Conservation (phyloP, 225 moss, liverwort and hornwort species). For the Polytrichum commune region DNA sequence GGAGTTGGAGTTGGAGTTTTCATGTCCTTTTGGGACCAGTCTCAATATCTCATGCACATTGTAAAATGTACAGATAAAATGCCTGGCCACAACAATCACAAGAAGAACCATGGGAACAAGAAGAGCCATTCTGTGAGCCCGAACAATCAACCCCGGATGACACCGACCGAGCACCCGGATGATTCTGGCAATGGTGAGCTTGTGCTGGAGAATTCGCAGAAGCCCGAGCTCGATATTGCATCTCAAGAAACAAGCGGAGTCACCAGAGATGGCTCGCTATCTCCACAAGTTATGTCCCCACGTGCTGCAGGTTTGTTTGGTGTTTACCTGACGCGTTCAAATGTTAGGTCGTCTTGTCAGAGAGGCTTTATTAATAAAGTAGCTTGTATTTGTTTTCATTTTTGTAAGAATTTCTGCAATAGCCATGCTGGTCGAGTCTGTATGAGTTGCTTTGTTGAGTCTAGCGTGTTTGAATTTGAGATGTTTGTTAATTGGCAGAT, state of each 20-base stretch:
- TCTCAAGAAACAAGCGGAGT: neutral
- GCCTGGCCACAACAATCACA: constrained; percentile 38
- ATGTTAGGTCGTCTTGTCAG: too few species aligned
- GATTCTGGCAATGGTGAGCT: constrained; percentile 15
- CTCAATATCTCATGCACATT: neutral
- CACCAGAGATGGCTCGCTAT: neutral
- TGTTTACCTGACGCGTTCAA: too few species aligned
- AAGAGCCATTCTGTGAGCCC: constrained; percentile 16
- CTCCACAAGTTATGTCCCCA: neutral
- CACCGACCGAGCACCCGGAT: neutral
- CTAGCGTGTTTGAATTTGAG: too few species aligned
- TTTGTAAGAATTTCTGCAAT: too few species aligned
- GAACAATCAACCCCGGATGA: neutral
- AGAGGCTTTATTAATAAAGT: too few species aligned
- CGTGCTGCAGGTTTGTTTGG: constrained; percentile 6
- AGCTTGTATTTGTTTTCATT: too few species aligned
- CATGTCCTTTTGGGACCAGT: neutral
- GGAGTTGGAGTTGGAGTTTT: neutral
- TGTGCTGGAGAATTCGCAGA: constrained; percentile 15
- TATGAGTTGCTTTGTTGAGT: too few species aligned
- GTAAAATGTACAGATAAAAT: constrained; percentile 31
- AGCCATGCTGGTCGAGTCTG: too few species aligned
- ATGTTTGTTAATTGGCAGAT: too few species aligned
- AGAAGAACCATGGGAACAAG: constrained; percentile 18
- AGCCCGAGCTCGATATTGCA: neutral